phyloP scores from a whole-genome alignment of 805 yeast species.

The Pichia cephalocereana region DNA sequence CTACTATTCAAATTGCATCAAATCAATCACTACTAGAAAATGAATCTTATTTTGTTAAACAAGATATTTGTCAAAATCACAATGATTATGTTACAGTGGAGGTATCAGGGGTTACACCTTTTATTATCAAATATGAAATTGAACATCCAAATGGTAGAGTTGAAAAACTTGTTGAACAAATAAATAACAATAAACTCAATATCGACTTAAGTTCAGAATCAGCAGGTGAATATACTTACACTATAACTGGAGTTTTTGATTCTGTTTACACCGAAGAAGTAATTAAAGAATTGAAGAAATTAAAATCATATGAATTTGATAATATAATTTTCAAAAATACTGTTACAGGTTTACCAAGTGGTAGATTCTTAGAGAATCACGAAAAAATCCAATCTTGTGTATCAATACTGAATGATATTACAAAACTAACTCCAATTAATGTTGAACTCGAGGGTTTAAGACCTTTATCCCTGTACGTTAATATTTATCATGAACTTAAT shows the following conservation, averaged over 20 bases:
- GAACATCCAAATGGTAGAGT: constrained; percentile 45
- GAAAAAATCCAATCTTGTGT: constrained; percentile 22
- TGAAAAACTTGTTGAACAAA: constrained; percentile 32
- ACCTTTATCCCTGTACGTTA: constrained; percentile 53
- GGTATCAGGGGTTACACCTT: constrained; percentile 53
- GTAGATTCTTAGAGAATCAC: constrained; percentile 20
- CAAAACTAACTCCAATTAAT: constrained; percentile 40
- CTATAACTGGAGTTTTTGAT: constrained; percentile 57
- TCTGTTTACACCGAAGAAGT: constrained; percentile 42
- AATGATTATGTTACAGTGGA: constrained; percentile 27
- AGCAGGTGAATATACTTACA: constrained; percentile 55
- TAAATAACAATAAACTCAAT: constrained; percentile 32
- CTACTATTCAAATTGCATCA: constrained; percentile 13
- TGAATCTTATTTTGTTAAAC: constrained; percentile 7
- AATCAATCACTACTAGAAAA: not conserved
- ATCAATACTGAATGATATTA: constrained; percentile 16
- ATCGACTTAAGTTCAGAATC: constrained; percentile 32
- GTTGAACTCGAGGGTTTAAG: constrained; percentile 59
- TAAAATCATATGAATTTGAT: constrained; percentile 17
- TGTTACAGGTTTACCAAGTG: constrained; percentile 57
- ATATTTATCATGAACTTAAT: constrained; percentile 50
- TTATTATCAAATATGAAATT: constrained; percentile 58
- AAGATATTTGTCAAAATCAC: constrained; percentile 19
- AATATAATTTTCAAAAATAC: constrained; percentile 37
- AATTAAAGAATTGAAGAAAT: constrained; percentile 20